A percentile compares a stretch with the other conserved stretches of the same genome.
Conservation (phyloP, 257 asterid genomes). For the Thymus mandschuricus region DNA sequence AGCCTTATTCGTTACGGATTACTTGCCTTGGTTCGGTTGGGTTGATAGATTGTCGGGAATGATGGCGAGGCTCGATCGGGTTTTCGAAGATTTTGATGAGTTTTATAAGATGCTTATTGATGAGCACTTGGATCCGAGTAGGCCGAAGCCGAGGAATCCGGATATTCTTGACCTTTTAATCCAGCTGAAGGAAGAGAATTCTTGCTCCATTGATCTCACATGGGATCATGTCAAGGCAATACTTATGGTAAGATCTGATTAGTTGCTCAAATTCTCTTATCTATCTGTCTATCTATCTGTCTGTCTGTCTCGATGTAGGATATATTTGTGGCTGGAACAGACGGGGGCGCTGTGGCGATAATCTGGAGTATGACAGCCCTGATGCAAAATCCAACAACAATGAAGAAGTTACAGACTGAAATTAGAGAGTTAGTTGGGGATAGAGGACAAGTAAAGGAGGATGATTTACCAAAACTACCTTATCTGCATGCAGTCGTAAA, state of each 20-base stretch:
- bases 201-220: slow-evolving; percentile 24
- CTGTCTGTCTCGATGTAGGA: slow-evolving; percentile 14
- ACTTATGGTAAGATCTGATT: not conserved
- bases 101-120: slow-evolving; percentile 42
- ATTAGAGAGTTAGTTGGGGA: slow-evolving; percentile 24
- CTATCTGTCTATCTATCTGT: too few species aligned
- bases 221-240: slow-evolving; percentile 43
- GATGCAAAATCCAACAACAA: slow-evolving; percentile 29
- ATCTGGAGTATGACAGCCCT: slow-evolving; percentile 48
- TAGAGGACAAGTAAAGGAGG: slow-evolving; percentile 35
- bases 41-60: slow-evolving; percentile 44
- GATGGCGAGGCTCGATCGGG: slow-evolving; percentile 42
- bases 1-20: slow-evolving; percentile 41
- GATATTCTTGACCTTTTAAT: slow-evolving; percentile 43
- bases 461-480: slow-evolving; percentile 37
- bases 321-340: slow-evolving; percentile 46
- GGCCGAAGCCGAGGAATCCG: too few species aligned
- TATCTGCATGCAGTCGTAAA: slow-evolving; percentile 47
- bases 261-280: too few species aligned
- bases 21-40: slow-evolving; percentile 41
- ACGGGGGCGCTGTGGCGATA: slow-evolving; percentile 38
- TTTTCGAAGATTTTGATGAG: slow-evolving; percentile 33
- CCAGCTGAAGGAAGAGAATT: slow-evolving; percentile 26
- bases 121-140: slow-evolving; percentile 31
- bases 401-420: slow-evolving; percentile 37